phyloP scores from a whole-genome alignment of 345 rosid species.

The Nephelium lappaceum region DNA sequence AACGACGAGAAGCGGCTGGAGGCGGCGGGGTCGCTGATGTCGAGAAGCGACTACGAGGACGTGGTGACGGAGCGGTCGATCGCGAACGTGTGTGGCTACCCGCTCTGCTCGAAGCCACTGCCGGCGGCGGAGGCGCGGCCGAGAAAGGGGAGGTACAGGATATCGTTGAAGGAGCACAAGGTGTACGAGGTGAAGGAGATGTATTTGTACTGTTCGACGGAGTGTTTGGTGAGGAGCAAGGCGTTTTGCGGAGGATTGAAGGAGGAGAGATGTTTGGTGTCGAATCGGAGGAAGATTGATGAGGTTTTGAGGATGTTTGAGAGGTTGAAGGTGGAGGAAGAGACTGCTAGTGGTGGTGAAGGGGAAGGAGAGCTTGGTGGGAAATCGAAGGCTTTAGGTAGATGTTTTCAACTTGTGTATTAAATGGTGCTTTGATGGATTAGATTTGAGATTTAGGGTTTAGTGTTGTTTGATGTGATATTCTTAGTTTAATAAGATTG shows the following conservation, averaged over 20 bases:
- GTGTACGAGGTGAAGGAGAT: conserved; percentile 68
- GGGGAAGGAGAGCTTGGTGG: not conserved
- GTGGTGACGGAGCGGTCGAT: conserved; percentile 73
- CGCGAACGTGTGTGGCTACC: conserved; percentile 69
- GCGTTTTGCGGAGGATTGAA: conserved; percentile 54
- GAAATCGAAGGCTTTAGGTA: not conserved
- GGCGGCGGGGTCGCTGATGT: conserved; percentile 62
- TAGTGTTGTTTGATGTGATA: no score
- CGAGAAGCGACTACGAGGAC: conserved; percentile 69
- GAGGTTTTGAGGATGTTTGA: conserved; percentile 54
- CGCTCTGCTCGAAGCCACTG: conserved; percentile 50
- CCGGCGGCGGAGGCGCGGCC: conserved; percentile 52
- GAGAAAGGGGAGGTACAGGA: conserved; percentile 62
- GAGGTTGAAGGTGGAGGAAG: conserved; percentile 25
- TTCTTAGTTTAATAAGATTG: no score
- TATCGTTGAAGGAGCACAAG: conserved; percentile 71
- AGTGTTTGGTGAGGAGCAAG: conserved; percentile 59
- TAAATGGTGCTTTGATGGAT: no score
- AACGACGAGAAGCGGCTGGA: conserved; percentile 55
- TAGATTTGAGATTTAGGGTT: no score
- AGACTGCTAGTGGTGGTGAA: not conserved
- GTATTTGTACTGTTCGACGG: conserved; percentile 63
- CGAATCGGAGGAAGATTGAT: conserved; percentile 45
- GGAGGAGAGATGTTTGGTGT: conserved; percentile 53
- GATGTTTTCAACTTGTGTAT: no score